Evolutionary conservation across 2,329 filamentous ascomycete genomes (phyloP), one percentile per base, ranked within the genome.

Genomic region (Hypoxylon sp.): DNA sequence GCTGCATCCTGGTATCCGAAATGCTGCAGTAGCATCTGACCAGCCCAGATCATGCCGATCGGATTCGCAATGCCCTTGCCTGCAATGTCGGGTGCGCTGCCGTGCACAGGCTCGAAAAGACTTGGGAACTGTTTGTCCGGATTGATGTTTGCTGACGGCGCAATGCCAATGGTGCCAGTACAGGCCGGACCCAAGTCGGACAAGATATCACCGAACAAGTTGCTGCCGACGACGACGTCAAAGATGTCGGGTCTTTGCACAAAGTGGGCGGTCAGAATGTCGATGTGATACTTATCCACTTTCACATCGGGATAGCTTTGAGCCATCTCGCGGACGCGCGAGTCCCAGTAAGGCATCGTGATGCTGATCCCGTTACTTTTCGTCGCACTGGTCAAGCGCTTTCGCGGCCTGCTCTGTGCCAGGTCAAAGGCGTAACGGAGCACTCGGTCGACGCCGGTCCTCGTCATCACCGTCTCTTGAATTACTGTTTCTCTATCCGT

Each of bases 341-440:
- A 78, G 62, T 86, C 83, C 83, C 83, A 86, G 63, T 84, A 78
- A 1, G 85, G 82, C 82, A 86, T 84, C 0, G 82, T 83, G 53
- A 84, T 84, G 3, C 81, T 74, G 65, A 84, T 82, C 0, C 82
- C 82, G 63, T 86, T 86, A 43, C 78, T 82, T 69, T 86, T 86
- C 1, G 82, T 85, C n/a, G 85, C 83, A n/a, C 84, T 78, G 0
- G 83, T 86, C 23, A 86, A 67, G 20, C 76, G 71, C 69, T 80
- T 83, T 41, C 77, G 73, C 1, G 79, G 78, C 34, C 83, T 71
- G 51, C 73, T 76, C 60, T 74, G 76, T 0, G 83, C 83, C 2
- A 77, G 79, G 56, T 85, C 79, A 56, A 84, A 87, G 0, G 82
- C 83, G 52, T 86, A 86, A 1, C 78, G 74, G 55, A 86, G 78